These are phyloP conservation scores for Chaetoceros tenuissimus DNA, from an alignment of 108 stramenopile genomes.

Conservation along the genomic window DNA sequence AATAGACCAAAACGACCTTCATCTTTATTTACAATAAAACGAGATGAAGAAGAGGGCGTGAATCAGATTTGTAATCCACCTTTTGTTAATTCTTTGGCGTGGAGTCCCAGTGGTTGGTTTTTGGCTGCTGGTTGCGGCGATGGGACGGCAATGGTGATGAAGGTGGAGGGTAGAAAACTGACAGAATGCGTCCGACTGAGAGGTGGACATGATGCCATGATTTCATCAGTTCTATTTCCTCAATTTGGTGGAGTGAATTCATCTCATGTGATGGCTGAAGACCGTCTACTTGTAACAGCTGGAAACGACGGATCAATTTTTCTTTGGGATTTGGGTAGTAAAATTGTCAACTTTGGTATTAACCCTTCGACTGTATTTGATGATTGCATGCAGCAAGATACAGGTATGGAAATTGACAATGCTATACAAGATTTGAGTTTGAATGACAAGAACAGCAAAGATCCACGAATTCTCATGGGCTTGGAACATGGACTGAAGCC, in stretches of 20 bases:
- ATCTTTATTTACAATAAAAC: conserved; percentile 17
- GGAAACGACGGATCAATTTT: conserved; percentile 62
- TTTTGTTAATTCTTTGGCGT: conserved; percentile 63
- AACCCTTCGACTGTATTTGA: conserved; percentile 24
- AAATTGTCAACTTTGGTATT: conserved; percentile 14
- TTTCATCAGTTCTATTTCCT: conserved; percentile 62
- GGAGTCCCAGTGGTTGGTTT: conserved; percentile 52
- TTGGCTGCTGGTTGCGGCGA: conserved; percentile 72
- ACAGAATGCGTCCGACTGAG: conserved; percentile 1
- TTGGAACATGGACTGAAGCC: conserved; percentile 45
- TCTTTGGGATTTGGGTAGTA: conserved; percentile 62
- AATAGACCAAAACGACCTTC: conserved; percentile 34
- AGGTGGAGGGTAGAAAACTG: background rate
- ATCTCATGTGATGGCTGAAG: conserved; percentile 16
- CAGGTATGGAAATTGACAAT: background rate
- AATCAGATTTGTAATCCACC: conserved; percentile 82
- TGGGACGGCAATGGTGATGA: conserved; percentile 28
- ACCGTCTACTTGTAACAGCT: conserved; percentile 54
- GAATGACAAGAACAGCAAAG: conserved; percentile 1
- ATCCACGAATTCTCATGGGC: conserved; percentile 27
- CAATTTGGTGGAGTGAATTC: conserved; percentile 22
- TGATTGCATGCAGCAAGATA: conserved; percentile 1
- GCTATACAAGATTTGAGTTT: background rate
- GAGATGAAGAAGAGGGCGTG: conserved; percentile 12
- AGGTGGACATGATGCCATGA: conserved; percentile 46